Conservation (phyloP, 2,329 filamentous ascomycete genomes). For the Aspergillus sp. region DNA sequence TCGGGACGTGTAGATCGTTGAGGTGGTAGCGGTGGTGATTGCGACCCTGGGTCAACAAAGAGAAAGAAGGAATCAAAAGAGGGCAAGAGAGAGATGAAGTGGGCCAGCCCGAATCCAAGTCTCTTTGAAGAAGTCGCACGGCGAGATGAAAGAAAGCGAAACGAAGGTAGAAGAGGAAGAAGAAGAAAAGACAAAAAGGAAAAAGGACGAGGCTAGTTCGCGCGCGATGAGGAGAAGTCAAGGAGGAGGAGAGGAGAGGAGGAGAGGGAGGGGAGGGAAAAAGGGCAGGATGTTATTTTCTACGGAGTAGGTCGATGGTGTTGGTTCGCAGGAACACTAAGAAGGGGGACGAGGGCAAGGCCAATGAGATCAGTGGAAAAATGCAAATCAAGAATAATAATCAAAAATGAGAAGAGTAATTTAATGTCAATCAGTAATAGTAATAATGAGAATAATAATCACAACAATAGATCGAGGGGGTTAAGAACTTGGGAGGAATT, state of each 20-base stretch:
- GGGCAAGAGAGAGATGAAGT: constrained; percentile 32
- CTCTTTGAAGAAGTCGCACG: constrained; percentile 34
- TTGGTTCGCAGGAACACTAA: too few species aligned
- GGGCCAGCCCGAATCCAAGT: constrained; percentile 36
- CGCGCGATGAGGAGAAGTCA: constrained; percentile 12
- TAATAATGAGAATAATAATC: constrained; percentile 16
- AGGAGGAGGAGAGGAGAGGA: constrained; percentile 16
- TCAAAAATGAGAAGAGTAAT: constrained; percentile 8
- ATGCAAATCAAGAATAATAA: constrained; percentile 3
- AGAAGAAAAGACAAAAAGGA: constrained; percentile 20
- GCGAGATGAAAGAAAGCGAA: constrained; percentile 29
- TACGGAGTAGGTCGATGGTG: too few species aligned
- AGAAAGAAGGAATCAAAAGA: constrained; percentile 19
- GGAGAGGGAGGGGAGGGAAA: constrained; percentile 6
- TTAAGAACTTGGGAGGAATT: constrained; percentile 18
- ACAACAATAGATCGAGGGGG: constrained; percentile 13
- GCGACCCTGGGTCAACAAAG: constrained; percentile 19
- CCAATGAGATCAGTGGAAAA: not conserved
- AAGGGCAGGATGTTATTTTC: not conserved
- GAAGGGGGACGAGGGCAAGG: constrained; percentile 10
- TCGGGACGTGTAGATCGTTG: constrained; percentile 18
- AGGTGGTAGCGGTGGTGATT: constrained; percentile 18
- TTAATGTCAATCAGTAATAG: constrained; percentile 10
- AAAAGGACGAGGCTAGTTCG: constrained; percentile 17
- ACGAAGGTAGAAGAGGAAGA: constrained; percentile 18